Evolutionary conservation across 2,329 filamentous ascomycete species (phyloP), one percentile per base, ranked within the genome.

Genomic region (Hypoxylon sp.): DNA sequence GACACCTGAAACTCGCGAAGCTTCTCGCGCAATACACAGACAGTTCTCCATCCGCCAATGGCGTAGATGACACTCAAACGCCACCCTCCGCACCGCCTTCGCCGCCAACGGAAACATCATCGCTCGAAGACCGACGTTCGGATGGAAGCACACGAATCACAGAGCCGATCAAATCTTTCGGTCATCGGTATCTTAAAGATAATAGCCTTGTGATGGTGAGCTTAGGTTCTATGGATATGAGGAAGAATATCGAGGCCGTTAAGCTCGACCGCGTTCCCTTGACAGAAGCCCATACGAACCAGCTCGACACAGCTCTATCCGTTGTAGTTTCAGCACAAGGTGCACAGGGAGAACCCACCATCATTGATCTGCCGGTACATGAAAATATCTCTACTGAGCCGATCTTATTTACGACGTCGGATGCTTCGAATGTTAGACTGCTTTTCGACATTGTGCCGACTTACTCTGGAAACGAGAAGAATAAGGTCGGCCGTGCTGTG

Each of bases 391-490:
- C 92, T 37, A 98, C 96, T 0, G 95, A 98, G 74, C 96, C 96
- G 0, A 93, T 99, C 48, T 90, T 93, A 0, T 99, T 99, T 80
- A 93, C 90, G 63, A 91, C 95, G 0, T 86, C 81, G 1, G 93
- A 98, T 76, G 85, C 90, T 0, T 86, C 87, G 29, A 93, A 93
- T 75, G 94, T 98, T 65, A 97, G 95, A 78, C 83, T 99, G 8
- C 84, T 97, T 57, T 99, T 99, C 74, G 96, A 99, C 75, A 93
- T 99, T 72, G 90, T 98, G 1, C 96, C 95, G 1, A 99, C 96
- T 0, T 98, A 98, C 80, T 92, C 95, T 44, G 96, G 95, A 3
- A 92, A 92, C 73, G 87, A 96, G 72, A 93, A 97, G 75, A 89
- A 93, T 78, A 92, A 97, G 76, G 90, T 99, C 64, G 96, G 95